phyloP scores from a whole-genome alignment of 1,284 basidiomycete species.

The Trichosporon asahii region DNA sequence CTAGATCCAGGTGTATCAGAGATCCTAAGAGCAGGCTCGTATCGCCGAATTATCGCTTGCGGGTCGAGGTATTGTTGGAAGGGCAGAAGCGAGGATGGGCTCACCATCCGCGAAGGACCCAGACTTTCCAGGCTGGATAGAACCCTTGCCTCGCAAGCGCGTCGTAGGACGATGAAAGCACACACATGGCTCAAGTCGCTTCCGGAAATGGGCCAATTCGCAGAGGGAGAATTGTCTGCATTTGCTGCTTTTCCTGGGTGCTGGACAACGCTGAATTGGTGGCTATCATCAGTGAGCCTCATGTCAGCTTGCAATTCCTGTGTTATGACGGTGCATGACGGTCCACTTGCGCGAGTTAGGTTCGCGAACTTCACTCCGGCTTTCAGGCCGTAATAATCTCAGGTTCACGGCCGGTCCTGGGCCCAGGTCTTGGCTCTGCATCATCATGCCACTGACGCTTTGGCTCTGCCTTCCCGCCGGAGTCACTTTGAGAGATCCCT shows the following conservation, averaged over 20 bases:
- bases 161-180: not conserved
- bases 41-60: not conserved
- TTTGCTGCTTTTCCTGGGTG: not conserved
- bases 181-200: not conserved
- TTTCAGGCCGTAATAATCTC: not conserved
- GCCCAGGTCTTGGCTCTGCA: not conserved
- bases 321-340: not conserved
- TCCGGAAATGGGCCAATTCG: not conserved
- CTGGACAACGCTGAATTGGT: not conserved
- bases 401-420: not conserved
- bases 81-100: not conserved
- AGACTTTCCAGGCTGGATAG: not conserved
- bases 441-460: not conserved
- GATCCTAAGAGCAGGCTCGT: not conserved
- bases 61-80: too few species aligned
- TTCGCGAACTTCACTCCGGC: not conserved
- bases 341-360: not conserved
- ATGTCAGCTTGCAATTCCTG: not conserved
- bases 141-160: not conserved
- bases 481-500: not conserved
- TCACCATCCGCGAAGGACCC: not conserved
- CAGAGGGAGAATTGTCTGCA: not conserved
- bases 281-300: not conserved
- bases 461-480: not conserved
- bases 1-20: not conserved